A percentile compares a stretch with the other conserved stretches of the same genome.
phyloP scores from a whole-genome alignment of 2,329 filamentous ascomycete genomes.

The Sarocladium strictum region DNA sequence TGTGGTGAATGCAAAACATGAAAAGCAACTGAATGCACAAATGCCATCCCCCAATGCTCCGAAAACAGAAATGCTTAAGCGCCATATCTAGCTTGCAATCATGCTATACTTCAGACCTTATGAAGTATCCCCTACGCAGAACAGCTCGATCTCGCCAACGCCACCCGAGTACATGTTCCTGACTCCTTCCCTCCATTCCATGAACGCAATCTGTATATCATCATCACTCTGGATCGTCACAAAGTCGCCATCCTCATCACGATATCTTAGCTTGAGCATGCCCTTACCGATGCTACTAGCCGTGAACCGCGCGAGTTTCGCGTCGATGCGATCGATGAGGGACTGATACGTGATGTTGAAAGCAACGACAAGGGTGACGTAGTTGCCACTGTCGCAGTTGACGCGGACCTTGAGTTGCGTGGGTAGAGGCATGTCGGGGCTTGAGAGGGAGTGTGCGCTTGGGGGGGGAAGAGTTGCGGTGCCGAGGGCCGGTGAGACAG shows the following conservation, averaged over 20 bases:
- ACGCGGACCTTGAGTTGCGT: conserved; percentile 94
- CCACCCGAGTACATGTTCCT: conserved; percentile 55
- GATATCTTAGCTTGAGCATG: conserved; percentile 80
- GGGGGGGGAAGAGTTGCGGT: conserved; percentile 23
- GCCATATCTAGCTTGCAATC: not conserved
- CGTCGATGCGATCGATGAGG: conserved; percentile 90
- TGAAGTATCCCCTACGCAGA: conserved; percentile 55
- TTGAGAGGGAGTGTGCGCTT: conserved; percentile 27
- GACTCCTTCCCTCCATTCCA: conserved; percentile 78
- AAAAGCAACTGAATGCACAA: not conserved
- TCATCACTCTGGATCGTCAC: conserved; percentile 94
- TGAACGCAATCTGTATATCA: conserved; percentile 91
- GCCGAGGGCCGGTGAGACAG: conserved; percentile 41
- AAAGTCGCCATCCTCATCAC: conserved; percentile 87
- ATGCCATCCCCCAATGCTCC: not conserved
- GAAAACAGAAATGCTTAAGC: not conserved
- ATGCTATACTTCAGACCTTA: not conserved
- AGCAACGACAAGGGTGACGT: conserved; percentile 91
- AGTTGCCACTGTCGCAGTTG: conserved; percentile 77
- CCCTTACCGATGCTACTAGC: conserved; percentile 76
- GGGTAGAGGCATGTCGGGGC: conserved; percentile 46
- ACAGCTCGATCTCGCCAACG: conserved; percentile 85
- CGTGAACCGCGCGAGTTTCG: conserved; percentile 84
- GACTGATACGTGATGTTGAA: conserved; percentile 94
- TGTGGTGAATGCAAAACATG: not conserved